Conservation (phyloP, 2,329 filamentous ascomycete genomes). For the Camptophora hylomeconis region DNA sequence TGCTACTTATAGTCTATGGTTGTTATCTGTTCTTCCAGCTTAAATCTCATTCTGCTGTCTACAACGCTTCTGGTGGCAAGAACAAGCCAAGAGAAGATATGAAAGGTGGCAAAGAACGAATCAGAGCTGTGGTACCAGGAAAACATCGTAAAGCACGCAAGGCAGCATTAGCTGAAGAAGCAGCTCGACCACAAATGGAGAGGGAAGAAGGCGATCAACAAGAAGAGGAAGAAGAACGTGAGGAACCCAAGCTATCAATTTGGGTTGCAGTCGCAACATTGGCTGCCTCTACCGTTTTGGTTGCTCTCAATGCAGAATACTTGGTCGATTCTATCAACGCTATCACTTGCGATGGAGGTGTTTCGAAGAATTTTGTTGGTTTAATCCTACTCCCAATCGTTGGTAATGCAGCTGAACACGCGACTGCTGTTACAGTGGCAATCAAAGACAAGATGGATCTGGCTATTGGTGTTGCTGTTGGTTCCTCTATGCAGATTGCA, state of each 20-base stretch:
- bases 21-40: constrained; percentile 86
- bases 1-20: constrained; percentile 70
- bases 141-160: constrained; percentile 9
- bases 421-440: constrained; percentile 48
- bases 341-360: constrained; percentile 32
- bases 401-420: constrained; percentile 54
- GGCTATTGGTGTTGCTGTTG: constrained; percentile 53
- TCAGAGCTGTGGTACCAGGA: constrained; percentile 16
- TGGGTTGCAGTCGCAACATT: constrained; percentile 61
- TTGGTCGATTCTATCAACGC: constrained; percentile 47
- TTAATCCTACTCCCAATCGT: constrained; percentile 53
- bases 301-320: constrained; percentile 62
- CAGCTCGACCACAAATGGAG: too few species aligned
- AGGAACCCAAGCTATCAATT: constrained; percentile 62
- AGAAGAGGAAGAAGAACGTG: constrained; percentile 55
- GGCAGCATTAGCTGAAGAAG: constrained; percentile 2
- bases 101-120: too few species aligned
- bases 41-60: constrained; percentile 68
- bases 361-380: constrained; percentile 50
- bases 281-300: constrained; percentile 58
- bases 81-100: constrained; percentile 38
- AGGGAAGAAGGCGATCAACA: constrained; percentile 21
- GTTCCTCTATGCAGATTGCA: constrained; percentile 53
- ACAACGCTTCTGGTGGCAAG: constrained; percentile 66
- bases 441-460: constrained; percentile 58